Percentiles rank a stretch among this genome's conserved stretches.
phyloP scores from a whole-genome alignment of 2,329 filamentous ascomycete species.

The Penicillium palitans region DNA sequence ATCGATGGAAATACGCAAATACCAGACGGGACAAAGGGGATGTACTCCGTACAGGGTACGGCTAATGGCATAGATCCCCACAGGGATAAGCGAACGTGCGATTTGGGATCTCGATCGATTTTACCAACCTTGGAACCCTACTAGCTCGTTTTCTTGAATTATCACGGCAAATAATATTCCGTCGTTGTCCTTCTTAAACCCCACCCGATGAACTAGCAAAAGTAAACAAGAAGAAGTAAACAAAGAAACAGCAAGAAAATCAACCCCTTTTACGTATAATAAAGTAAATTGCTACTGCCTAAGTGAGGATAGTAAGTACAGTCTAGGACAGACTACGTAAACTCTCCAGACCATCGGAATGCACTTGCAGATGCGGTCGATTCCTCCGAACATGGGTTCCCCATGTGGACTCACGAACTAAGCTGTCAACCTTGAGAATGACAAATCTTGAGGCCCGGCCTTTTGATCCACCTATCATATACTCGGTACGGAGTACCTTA shows the following conservation, averaged over 20 bases:
- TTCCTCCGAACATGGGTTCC: conserved; percentile 12
- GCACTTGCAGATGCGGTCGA: background rate
- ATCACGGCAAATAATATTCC: background rate
- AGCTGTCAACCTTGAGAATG: conserved; percentile 9
- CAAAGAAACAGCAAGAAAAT: background rate
- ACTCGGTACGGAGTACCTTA: background rate
- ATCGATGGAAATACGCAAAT: background rate
- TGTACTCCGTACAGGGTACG: background rate
- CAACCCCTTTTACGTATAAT: background rate
- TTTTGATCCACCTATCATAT: background rate
- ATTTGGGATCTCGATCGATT: conserved; percentile 18
- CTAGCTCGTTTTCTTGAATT: conserved; percentile 15
- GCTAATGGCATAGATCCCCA: conserved; percentile 13
- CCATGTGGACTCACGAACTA: background rate
- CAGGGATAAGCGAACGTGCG: conserved; percentile 14
- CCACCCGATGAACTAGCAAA: background rate
- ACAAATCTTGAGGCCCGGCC: conserved; percentile 23
- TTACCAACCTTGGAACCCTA: conserved; percentile 10
- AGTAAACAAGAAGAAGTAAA: background rate
- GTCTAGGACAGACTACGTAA: background rate
- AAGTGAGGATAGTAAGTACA: background rate
- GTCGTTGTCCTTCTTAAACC: background rate
- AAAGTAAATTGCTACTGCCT: background rate
- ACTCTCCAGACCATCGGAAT: background rate
- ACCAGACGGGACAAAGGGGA: too few species aligned